A percentile compares a stretch with the other conserved stretches of the same genome.
Conservation (phyloP, 352 stramenopile genomes). For the Phytophthora pinifolia region DNA sequence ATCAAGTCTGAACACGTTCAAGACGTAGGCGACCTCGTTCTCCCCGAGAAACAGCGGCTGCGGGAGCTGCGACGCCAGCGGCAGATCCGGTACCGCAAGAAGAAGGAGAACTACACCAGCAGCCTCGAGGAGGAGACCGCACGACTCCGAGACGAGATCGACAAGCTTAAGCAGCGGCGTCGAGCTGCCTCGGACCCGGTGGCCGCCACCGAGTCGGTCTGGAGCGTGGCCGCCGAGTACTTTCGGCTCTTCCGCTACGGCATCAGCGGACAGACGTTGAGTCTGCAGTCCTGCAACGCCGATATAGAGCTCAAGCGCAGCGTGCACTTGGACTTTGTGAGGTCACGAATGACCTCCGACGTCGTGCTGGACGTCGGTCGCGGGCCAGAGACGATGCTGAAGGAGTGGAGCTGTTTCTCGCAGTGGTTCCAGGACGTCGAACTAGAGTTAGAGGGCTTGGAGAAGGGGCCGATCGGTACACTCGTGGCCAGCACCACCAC, state of each 20-base stretch:
- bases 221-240: constrained; percentile 14
- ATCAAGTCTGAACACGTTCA: no score
- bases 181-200: background rate
- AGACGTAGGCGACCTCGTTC: no score
- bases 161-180: constrained; percentile 5
- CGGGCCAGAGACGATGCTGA: constrained; percentile 13
- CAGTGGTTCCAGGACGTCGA: constrained; percentile 21
- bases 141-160: constrained; percentile 15
- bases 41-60: background rate
- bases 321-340: constrained; percentile 14
- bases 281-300: constrained; percentile 2
- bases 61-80: background rate
- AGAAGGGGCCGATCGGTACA: constrained; percentile 2
- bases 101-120: constrained; percentile 4
- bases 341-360: constrained; percentile 5
- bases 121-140: constrained; percentile 12
- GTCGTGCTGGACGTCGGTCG: constrained; percentile 15
- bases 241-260: constrained; percentile 12
- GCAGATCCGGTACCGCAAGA: constrained; percentile 15
- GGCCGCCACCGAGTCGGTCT: constrained; percentile 4
- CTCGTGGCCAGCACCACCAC: constrained; percentile 12
- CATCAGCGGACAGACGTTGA: no score
- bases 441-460: constrained; percentile 10
- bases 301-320: background rate
- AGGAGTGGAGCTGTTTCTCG: constrained; percentile 20